Base-by-base conservation (phyloP, 2,329 filamentous ascomycete genomes). In the Macrophomina pseudophaseolina region DNA sequence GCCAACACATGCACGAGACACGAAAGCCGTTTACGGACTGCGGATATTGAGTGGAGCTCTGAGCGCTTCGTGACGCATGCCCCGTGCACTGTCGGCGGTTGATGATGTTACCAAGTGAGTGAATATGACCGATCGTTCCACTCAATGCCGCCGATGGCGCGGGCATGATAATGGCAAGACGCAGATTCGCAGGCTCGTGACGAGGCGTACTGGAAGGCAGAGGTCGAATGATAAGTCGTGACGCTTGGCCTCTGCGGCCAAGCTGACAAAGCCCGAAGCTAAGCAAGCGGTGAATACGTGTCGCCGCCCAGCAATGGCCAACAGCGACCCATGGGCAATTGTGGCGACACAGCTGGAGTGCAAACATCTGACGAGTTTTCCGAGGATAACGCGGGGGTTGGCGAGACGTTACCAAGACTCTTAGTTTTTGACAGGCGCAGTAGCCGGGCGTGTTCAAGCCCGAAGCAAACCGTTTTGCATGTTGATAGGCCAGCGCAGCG, bases 201-300 rank as follows among this genome's bases (percentile, higher is more conserved):
- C 46, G 58, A 38, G 58, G 58, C 58, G 44, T 30, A 62, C 32
- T 49, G 58, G 44, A 49, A 38, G 32, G 44, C 30, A 62, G 42
- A 62, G 28, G 58, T 62, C 58, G 42, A n/a, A 62, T 49, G 58
- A 38, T 35, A 48, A 35, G 44, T n/a, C 42, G 32, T 48, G 30
- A 49, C 30, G 49, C 58, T 49, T 62, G 58, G 58, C 42, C 44
- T n/a, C 58, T 49, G n/a, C 35, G 58, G 58, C 58, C 58, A 62
- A 62, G 58, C 44, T 62, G 58, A 62, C 44, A 62, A 62, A 62
- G 44, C 30, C 58, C 58, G 58, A 62, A 62, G 58, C 58, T 62
- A 49, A 40, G 30, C 38, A n/a, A 8, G 58, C 58, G 58, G 58
- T 62, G 58, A 62, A 62, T 40, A 62, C 58, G 58, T 62, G 58